A percentile compares a stretch with the other conserved stretches of the same genome.
Conservation (phyloP, 2,329 filamentous ascomycete species). For the Clonostachys rosea region DNA sequence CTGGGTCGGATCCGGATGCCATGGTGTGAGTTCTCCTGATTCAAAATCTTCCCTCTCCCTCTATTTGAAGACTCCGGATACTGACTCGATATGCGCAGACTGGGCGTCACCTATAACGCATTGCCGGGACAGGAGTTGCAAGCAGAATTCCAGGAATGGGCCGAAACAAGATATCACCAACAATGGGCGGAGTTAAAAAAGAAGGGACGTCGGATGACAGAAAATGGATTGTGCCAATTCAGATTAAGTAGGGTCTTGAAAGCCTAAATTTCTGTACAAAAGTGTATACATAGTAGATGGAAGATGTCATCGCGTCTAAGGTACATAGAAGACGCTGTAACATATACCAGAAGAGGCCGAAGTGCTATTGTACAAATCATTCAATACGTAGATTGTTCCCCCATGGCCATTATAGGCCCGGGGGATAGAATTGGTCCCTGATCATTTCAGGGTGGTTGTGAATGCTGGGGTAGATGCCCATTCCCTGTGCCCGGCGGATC, state of each 20-base stretch:
- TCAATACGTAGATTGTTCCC: not conserved
- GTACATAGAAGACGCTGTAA: constrained; percentile 7
- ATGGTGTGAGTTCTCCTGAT: constrained; percentile 57
- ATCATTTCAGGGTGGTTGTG: constrained; percentile 85
- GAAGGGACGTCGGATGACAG: constrained; percentile 38
- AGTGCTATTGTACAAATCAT: constrained; percentile 27
- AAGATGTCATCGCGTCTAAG: too few species aligned
- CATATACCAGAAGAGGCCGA: constrained; percentile 14
- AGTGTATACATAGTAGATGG: constrained; percentile 19
- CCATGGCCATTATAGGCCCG: not conserved
- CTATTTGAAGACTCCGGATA: not conserved
- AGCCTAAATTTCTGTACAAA: constrained; percentile 26
- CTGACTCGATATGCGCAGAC: constrained; percentile 33
- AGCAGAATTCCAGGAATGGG: constrained; percentile 70
- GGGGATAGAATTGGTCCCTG: constrained; percentile 28
- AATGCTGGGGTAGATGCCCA: constrained; percentile 88
- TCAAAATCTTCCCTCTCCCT: not conserved
- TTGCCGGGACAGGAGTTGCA: constrained; percentile 63
- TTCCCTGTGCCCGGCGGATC: constrained; percentile 79
- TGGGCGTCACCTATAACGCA: constrained; percentile 74
- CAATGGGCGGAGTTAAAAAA: constrained; percentile 64
- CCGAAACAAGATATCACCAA: constrained; percentile 59
- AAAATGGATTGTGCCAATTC: constrained; percentile 41
- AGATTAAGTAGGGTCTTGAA: constrained; percentile 42
- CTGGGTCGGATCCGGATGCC: constrained; percentile 62